phyloP scores from a whole-genome alignment of 352 stramenopile genomes.

The Pythium dissimile region DNA sequence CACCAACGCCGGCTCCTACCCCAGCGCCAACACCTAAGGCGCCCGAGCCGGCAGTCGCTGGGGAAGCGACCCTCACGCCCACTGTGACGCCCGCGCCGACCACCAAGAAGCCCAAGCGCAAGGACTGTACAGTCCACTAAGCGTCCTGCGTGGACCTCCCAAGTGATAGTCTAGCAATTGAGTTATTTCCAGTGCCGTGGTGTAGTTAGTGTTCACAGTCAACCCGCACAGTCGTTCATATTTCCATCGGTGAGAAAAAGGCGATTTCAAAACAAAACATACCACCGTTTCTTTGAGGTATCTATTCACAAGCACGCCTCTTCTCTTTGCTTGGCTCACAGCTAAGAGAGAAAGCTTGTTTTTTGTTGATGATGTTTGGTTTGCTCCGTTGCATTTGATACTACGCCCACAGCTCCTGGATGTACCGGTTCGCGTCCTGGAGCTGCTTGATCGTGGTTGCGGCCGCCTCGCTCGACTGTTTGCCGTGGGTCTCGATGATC shows the following conservation, averaged over 20 bases:
- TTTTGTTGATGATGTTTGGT: too few species aligned
- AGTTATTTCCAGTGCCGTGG: too few species aligned
- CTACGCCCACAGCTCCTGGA: conserved; percentile 95
- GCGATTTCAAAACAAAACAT: background rate
- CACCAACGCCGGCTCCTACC: background rate
- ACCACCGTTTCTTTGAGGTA: background rate
- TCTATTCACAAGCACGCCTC: too few species aligned
- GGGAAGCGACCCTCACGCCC: background rate
- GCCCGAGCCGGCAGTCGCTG: background rate
- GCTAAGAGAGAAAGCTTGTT: too few species aligned
- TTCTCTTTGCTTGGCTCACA: too few species aligned
- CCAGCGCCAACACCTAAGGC: background rate
- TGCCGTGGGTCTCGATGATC: conserved; percentile 72
- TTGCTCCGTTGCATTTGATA: too few species aligned
- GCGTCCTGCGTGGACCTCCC: background rate
- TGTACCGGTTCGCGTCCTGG: conserved; percentile 86
- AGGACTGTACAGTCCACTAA: conserved; percentile 18
- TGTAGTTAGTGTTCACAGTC: background rate
- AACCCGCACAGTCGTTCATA: too few species aligned
- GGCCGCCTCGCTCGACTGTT: conserved; percentile 52
- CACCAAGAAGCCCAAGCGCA: conserved; percentile 14
- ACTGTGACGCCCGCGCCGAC: conserved; percentile 4
- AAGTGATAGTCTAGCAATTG: background rate
- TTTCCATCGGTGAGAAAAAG: conserved; percentile 3
- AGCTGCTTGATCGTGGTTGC: conserved; percentile 87